Evolutionary conservation across 805 yeast species (phyloP).

Genomic region (Teunomyces barrocoloradensis): DNA sequence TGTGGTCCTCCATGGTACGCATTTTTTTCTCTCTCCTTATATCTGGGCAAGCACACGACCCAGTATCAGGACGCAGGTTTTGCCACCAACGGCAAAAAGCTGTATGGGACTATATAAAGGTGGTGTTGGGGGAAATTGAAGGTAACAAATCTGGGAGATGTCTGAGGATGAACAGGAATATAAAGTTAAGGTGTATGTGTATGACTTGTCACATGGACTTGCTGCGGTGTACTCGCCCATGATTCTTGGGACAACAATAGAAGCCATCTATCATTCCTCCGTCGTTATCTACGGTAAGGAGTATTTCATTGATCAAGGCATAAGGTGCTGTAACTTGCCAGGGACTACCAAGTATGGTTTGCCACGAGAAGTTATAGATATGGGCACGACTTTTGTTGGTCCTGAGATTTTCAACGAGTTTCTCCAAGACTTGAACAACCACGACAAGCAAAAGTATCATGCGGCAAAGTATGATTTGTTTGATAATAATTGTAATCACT

Average conservation of each 20-base stretch:
- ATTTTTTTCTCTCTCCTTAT: not conserved
- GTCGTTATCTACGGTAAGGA: slow-evolving; percentile 55
- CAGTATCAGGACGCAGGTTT: not conserved
- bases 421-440: slow-evolving; percentile 44
- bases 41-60: not conserved
- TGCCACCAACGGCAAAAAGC: slow-evolving; percentile 4
- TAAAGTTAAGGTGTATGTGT: slow-evolving; percentile 55
- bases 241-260: slow-evolving; percentile 52
- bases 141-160: not conserved
- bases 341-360: slow-evolving; percentile 59
- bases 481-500: slow-evolving; percentile 67
- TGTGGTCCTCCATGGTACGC: not conserved
- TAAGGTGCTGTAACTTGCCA: slow-evolving; percentile 35
- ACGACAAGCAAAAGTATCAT: slow-evolving; percentile 39
- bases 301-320: slow-evolving; percentile 59
- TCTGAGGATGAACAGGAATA: slow-evolving; percentile 20
- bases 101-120: too few relatives aligned
- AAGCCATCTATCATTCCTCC: slow-evolving; percentile 68
- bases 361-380: slow-evolving; percentile 51
- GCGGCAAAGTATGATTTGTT: slow-evolving; percentile 55
- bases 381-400: slow-evolving; percentile 53
- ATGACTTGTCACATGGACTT: slow-evolving; percentile 61
- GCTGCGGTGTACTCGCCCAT: slow-evolving; percentile 51
- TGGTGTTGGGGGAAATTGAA: too few relatives aligned
- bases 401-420: slow-evolving; percentile 54